A percentile compares a stretch with the other conserved stretches of the same genome.
Conservation (phyloP, 2,329 filamentous ascomycete species). For the Ophiostoma montium region DNA sequence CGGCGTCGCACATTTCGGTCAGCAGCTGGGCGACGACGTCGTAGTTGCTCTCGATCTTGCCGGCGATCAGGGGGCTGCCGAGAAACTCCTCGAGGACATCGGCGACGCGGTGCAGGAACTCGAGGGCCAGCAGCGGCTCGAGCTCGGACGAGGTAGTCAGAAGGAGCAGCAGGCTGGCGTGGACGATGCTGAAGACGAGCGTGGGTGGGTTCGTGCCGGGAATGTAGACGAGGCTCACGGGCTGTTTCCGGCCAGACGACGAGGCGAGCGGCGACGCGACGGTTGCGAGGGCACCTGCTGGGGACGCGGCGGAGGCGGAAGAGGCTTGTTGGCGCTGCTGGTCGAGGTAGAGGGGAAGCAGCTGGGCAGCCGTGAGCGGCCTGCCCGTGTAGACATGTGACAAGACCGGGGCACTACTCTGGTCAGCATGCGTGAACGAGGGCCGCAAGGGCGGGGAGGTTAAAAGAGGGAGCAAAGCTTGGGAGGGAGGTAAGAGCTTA, state of each 20-base stretch:
- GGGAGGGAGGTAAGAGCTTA: conserved; percentile 26
- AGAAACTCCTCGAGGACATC: conserved; percentile 92
- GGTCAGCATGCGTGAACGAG: too few species aligned
- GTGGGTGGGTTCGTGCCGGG: conserved; percentile 71
- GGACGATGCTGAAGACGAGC: conserved; percentile 70
- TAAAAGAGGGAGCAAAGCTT: too few species aligned
- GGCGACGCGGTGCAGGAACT: conserved; percentile 86
- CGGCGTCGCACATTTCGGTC: conserved; percentile 92
- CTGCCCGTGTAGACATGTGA: conserved; percentile 79
- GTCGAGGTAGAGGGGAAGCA: conserved; percentile 77
- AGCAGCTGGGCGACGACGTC: conserved; percentile 88
- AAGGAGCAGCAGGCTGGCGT: conserved; percentile 76
- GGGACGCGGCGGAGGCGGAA: background rate
- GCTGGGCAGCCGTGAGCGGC: conserved; percentile 58
- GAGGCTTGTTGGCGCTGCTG: conserved; percentile 34
- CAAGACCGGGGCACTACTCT: conserved; percentile 60
- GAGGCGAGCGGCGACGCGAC: background rate
- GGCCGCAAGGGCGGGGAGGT: too few species aligned
- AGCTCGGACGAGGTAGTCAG: conserved; percentile 75
- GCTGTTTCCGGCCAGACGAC: conserved; percentile 33
- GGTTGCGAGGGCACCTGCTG: background rate
- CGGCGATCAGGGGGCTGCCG: conserved; percentile 69
- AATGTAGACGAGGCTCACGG: conserved; percentile 77
- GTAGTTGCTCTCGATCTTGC: conserved; percentile 79
- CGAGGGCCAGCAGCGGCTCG: conserved; percentile 77